Percentiles rank a stretch among this genome's conserved stretches.
Conservation (phyloP, 2,329 filamentous ascomycete species). For the Hypoxylon sp. region DNA sequence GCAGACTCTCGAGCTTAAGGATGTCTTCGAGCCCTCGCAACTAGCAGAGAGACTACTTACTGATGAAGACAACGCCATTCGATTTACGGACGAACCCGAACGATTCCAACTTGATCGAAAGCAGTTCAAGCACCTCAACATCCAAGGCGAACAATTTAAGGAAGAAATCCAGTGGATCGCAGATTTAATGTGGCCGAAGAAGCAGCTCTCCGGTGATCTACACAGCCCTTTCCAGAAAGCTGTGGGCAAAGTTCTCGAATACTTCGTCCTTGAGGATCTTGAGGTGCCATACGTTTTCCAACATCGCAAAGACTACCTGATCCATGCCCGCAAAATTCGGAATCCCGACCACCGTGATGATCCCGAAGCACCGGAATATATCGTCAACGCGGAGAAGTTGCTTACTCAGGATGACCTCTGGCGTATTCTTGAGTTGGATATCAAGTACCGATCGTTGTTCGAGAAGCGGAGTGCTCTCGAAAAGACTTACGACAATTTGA, state of each 20-base stretch:
- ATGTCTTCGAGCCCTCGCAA: conserved; percentile 97
- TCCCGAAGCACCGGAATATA: conserved; percentile 78
- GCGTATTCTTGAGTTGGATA: conserved; percentile 93
- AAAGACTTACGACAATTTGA: conserved; percentile 82
- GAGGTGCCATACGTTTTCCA: conserved; percentile 99
- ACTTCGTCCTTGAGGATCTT: conserved; percentile 93
- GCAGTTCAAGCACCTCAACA: conserved; percentile 84
- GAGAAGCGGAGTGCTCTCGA: conserved; percentile 92
- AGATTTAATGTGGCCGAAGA: conserved; percentile 89
- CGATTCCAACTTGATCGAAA: conserved; percentile 93
- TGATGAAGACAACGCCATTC: conserved; percentile 93
- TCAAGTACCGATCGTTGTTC: conserved; percentile 92
- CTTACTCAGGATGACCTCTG: conserved; percentile 94
- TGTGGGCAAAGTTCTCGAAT: conserved; percentile 92
- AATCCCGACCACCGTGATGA: conserved; percentile 74
- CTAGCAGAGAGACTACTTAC: conserved; percentile 94
- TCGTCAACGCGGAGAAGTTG: conserved; percentile 86
- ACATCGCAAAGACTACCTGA: conserved; percentile 97
- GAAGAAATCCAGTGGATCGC: conserved; percentile 96
- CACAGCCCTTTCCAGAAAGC: conserved; percentile 88
- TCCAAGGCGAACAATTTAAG: conserved; percentile 86
- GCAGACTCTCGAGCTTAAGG: conserved; percentile 91
- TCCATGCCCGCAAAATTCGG: conserved; percentile 82
- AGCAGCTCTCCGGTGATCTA: conserved; percentile 79
- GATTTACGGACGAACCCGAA: conserved; percentile 90